Base-by-base conservation (phyloP, 805 yeast species). In the Ogataea allantospora region DNA sequence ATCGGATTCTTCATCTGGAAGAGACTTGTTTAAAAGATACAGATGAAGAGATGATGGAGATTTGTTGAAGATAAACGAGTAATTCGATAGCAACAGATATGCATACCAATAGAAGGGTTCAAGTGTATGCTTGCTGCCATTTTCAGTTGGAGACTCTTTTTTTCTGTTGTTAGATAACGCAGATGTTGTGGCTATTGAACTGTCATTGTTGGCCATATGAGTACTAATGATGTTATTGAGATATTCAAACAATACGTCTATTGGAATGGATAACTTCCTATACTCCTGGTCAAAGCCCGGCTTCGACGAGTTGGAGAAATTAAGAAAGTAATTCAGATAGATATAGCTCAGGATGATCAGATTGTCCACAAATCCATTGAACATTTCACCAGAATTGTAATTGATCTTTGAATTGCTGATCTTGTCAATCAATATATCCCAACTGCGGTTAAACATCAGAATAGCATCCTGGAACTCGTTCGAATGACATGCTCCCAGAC, bases 241-340 rank as follows among this genome's bases (percentile, higher is more conserved):
- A 44, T 72, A 71, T 45, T 73, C 71, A 42, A 75, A 60, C 5
- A 75, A 60, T 23, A 73, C 66, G 37, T 71, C 75, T 18, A 68
- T 65, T 21, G 70, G 68, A n/a, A 73, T 54, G 3, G 48, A 38
- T 5, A 53, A 33, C 16, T 46, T 42, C 16, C 42, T 45, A 25
- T 32, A 32, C 14, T 44, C 36, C 10, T 50, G 48, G 3, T 34
- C 43, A n/a, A 29, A 34, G 7, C 31, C 39, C 7, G 35, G 21
- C 15, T 20, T 23, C 7, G 42, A 28, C 11, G 41, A 35, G 30
- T 55, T 55, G 30, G 37, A 38, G 25, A 54, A 43, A n/a, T 63
- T 57, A 27, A 62, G 54, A 36, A 69, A 62, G 50, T 65, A 64
- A 18, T 63, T 58, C 32, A 73, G 52, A 42, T 71, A 70, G 10